These are phyloP conservation scores for Peronospora tabacina DNA, from an alignment of 352 stramenopile species.

Conservation along the genomic window DNA sequence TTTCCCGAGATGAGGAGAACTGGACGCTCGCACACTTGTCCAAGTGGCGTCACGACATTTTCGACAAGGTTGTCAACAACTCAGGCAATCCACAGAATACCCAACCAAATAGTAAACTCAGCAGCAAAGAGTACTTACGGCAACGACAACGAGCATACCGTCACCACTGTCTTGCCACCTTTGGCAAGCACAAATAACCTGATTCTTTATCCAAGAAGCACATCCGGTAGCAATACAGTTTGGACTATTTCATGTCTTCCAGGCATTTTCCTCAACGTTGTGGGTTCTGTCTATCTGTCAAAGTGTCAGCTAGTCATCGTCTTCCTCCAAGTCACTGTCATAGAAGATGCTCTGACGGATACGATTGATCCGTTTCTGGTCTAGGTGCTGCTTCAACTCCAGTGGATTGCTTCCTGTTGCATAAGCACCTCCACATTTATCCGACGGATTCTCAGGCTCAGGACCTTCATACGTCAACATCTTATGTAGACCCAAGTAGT, in stretches of 20 bases:
- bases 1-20: conserved; percentile 32
- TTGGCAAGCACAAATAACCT: conserved; percentile 6
- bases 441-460: conserved; percentile 48
- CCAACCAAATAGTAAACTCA: conserved; percentile 4
- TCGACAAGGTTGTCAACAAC: conserved; percentile 11
- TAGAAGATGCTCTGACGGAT: conserved; percentile 84
- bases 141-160: conserved; percentile 66
- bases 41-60: conserved; percentile 56
- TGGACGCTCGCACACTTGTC: conserved; percentile 58
- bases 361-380: conserved; percentile 51
- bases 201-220: conserved; percentile 3
- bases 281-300: not conserved
- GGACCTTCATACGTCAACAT: conserved; percentile 95
- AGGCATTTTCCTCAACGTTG: not conserved
- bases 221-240: conserved; percentile 16
- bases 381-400: conserved; percentile 27
- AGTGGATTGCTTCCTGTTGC: conserved; percentile 30
- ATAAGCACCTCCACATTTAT: conserved; percentile 64
- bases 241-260: conserved; percentile 19
- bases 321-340: conserved; percentile 75
- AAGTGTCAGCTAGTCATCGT: conserved; percentile 38
- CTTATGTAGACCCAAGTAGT: conserved; percentile 87
- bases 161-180: conserved; percentile 40
- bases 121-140: conserved; percentile 44
- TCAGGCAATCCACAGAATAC: not conserved